Conservation (phyloP, 225 moss, liverwort and hornwort genomes). For the Straminergon stramineum region DNA sequence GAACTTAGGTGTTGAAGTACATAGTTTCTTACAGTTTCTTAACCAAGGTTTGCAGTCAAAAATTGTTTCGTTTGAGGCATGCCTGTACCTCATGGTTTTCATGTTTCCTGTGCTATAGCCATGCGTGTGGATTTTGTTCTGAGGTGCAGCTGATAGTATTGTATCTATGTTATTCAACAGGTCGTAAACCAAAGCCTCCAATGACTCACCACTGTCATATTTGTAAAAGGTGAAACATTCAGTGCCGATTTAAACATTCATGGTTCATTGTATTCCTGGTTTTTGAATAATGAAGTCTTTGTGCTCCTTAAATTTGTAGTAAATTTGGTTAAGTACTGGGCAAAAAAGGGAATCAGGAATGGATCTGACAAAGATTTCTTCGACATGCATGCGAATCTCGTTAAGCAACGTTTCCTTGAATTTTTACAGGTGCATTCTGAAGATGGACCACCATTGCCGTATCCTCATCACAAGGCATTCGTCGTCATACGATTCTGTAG, state of each 20-base stretch:
- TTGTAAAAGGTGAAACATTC: constrained; percentile 59
- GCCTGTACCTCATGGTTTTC: neutral
- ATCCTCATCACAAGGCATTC: constrained; percentile 37
- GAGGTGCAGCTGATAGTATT: constrained; percentile 1
- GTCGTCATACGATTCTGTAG: neutral
- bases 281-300: neutral
- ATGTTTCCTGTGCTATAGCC: neutral
- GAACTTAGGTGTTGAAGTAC: neutral
- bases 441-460: constrained; percentile 98
- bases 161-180: constrained; percentile 30
- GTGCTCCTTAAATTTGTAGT: neutral
- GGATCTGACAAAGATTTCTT: neutral
- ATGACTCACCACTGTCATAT: constrained; percentile 94
- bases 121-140: neutral
- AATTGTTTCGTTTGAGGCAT: neutral
- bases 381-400: neutral
- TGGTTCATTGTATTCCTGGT: neutral
- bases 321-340: neutral
- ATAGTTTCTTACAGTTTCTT: neutral
- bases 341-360: neutral
- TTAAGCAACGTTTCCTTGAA: neutral
- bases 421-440: constrained; percentile 69
- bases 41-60: neutral
- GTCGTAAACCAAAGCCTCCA: constrained; percentile 72
- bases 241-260: neutral